phyloP scores from a whole-genome alignment of 108 stramenopile genomes.

The Cyclotella atomus region DNA sequence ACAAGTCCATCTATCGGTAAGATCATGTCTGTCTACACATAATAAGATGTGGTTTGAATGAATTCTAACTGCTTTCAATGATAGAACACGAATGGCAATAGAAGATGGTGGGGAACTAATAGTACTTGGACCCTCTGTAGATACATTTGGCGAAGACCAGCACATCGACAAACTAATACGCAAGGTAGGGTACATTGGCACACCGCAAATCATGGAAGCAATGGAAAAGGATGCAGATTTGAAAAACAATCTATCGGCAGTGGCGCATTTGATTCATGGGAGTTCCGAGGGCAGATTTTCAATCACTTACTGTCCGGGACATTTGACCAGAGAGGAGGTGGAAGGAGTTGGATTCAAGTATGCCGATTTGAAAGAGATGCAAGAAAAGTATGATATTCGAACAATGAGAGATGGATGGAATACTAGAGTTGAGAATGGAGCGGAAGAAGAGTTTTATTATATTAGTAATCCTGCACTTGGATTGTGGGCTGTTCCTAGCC shows the following conservation, averaged over 20 bases:
- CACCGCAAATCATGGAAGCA: conserved; percentile 80
- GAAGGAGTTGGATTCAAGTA: conserved; percentile 89
- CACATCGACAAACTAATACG: conserved; percentile 89
- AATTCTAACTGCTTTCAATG: not conserved
- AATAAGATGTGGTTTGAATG: too few species aligned
- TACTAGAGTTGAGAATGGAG: conserved; percentile 40
- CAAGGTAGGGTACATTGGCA: conserved; percentile 91
- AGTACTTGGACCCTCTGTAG: conserved; percentile 91
- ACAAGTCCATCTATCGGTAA: conserved; percentile 93
- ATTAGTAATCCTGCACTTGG: conserved; percentile 95
- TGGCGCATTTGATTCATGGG: conserved; percentile 96
- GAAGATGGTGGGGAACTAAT: conserved; percentile 92
- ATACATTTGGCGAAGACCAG: conserved; percentile 90
- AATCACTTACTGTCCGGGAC: conserved; percentile 92
- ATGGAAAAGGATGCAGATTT: conserved; percentile 82
- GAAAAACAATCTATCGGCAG: conserved; percentile 87
- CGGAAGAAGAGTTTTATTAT: conserved; percentile 87
- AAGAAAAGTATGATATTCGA: conserved; percentile 62
- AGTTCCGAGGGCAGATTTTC: conserved; percentile 91
- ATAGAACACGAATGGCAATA: conserved; percentile 92
- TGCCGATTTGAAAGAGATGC: conserved; percentile 72
- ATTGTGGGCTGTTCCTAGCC: conserved; percentile 84
- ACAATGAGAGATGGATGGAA: conserved; percentile 90
- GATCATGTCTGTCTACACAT: not conserved
- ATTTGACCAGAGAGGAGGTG: conserved; percentile 81